Evolutionary conservation across 2,329 filamentous ascomycete genomes (phyloP).

Genomic region (Hypoxylon sp.): DNA sequence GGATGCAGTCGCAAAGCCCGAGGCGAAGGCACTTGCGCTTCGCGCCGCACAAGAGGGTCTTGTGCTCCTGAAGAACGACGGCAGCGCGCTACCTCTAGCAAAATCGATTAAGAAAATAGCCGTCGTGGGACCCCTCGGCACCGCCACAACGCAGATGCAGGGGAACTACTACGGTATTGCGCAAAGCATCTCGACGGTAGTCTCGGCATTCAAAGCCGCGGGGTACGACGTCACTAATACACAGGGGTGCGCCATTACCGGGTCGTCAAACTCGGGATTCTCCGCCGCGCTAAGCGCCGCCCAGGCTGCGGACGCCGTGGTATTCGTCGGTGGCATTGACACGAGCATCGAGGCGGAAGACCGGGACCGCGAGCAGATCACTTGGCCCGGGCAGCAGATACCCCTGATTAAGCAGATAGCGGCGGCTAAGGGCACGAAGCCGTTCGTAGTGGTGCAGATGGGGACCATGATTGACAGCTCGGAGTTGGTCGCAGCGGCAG

Average conservation of each 20-base stretch:
- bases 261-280: constrained; percentile 54
- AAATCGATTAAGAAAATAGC: constrained; percentile 65
- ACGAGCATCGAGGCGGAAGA: constrained; percentile 66
- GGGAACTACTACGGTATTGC: constrained; percentile 64
- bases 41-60: constrained; percentile 65
- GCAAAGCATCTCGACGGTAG: constrained; percentile 49
- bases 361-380: constrained; percentile 65
- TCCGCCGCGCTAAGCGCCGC: constrained; percentile 57
- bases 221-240: constrained; percentile 47
- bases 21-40: constrained; percentile 69
- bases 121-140: constrained; percentile 71
- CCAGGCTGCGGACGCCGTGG: constrained; percentile 63
- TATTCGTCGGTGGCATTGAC: constrained; percentile 71
- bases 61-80: constrained; percentile 69
- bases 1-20: constrained; percentile 68
- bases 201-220: constrained; percentile 46
- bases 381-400: constrained; percentile 67
- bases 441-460: constrained; percentile 66
- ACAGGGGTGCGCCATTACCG: constrained; percentile 47
- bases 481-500: constrained; percentile 62
- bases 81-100: constrained; percentile 64
- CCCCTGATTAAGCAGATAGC: constrained; percentile 64
- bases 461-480: constrained; percentile 66
- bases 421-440: constrained; percentile 59
- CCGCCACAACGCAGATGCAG: constrained; percentile 69